Base-by-base conservation (phyloP, 164 flowering plant species). In the Amborella trichopoda region DNA sequence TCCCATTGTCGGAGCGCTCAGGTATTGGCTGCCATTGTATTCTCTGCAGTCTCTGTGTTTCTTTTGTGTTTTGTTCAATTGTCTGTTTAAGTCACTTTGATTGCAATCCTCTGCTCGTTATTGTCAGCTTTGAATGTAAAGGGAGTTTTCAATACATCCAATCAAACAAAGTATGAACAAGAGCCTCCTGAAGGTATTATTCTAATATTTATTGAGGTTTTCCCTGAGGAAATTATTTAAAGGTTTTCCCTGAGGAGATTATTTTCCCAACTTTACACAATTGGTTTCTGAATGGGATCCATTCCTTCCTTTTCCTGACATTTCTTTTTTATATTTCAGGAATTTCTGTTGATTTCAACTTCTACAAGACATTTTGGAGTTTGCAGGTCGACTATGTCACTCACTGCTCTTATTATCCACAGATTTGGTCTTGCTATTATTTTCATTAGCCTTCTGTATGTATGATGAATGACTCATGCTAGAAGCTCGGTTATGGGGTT, bases 291-390 rank as follows among this genome's bases (percentile, higher is more conserved):
- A n/a, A 6, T 37, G 14, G 11, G 36, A 32, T 32, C 36, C 11
- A 32, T 32, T 32, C n/a, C 3, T n/a, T 21, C n/a, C 9, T 8
- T 5, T 37, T 37, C 6, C n/a, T 6, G 5, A 18, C 40, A 8
- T 14, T 37, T 37, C 40, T 37, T 37, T 37, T 32, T 28, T n/a
- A 38, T 2, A 26, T 48, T 58, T 40, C 79, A 91, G 99, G 95
- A 6, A 61, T 81, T 64, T 61, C 94, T 59, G 65, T 93, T 62
- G 99, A 93, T 72, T 84, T 93, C 84, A 93, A 93, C 73, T 93
- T 93, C 58, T 93, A 93, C 63, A 80, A 74, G 71, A 93, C 91
- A 44, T 81, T 93, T 69, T 93, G 99, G 99, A 83, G 99, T 77
- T 72, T 93, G 55, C 99, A 93, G 95, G 99, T 91, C 51, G 40